Base-by-base conservation (phyloP, 129 eudicot species). In the Cynara cardunculus region DNA sequence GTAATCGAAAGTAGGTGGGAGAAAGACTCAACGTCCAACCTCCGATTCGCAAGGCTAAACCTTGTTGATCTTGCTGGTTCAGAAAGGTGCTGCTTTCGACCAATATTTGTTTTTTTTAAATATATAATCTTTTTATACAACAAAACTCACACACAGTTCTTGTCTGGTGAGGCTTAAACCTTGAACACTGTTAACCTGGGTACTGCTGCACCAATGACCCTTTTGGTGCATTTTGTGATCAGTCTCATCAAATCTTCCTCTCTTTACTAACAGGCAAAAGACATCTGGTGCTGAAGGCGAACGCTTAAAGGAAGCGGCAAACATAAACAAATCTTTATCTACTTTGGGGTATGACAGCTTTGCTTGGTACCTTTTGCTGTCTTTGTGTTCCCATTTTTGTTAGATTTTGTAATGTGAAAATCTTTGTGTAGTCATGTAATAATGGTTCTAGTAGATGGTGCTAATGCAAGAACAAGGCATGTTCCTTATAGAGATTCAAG, bases 251-350 rank as follows among this genome's bases (percentile, higher is more conserved):
- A 61, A 64, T 72, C 62, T 72, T 59, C 68, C 31, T 25, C 2
- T 74, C 25, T 64, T 73, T 80, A 74, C 37, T 53, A 27, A 75
- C 85, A 96, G 99, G 86, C 99, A 96, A 81, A 96, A 96, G 79
- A 76, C 95, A 71, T 96, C 99, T 26, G 99, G 99, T 68, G 99
- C 99, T 75, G 99, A 96, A 82, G 99, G 99, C 61, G 99, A 96
- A 61, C 91, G 98, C 5, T 80, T 96, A 72, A 96, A 89, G 81
- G 99, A 96, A 82, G 99, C 99, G 81, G 98, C 99, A 76, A 93
- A 80, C 77, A 96, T 96, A 59, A 96, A 96, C 83, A 96, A 89
- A 89, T 96, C 99, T 0, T 73, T 96, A 73, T 96, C 99, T 19
- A 91, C 97, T 16, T 76, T 96, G 25, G 99, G 99, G 98, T 96